Base-by-base conservation (phyloP, 2,329 filamentous ascomycete genomes). In the Sarocladiaceae sp. region DNA sequence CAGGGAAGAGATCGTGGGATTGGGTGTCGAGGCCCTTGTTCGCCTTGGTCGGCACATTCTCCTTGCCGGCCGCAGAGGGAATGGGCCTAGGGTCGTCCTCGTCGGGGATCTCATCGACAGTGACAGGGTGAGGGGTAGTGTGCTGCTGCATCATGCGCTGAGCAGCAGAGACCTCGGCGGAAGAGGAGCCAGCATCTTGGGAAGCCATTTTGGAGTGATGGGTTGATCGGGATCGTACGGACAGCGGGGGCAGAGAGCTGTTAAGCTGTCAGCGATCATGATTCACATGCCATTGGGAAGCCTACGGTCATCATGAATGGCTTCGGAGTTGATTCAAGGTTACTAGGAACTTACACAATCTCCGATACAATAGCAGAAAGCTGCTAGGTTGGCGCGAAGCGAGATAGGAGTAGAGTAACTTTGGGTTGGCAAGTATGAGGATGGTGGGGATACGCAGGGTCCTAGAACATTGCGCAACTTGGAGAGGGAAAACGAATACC, bases 1-100 rank as follows among this genome's bases (percentile, higher is more conserved):
- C 83, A n/a, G 93, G 93, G 74, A 98, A 98, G 48, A 87, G 72
- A 65, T 97, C 90, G 59, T 94, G 86, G 15, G 88, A 95, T 58
- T 87, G 78, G 16, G 88, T 90, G 64, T 97, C 88, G 49, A 96
- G 69, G 43, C 56, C 45, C 33, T 67, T 64, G 24, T 65, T 13
- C 10, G 26, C 10, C 34, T 43, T 47, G n/a, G 15, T 16, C 26
- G 37, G 11, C 9, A n/a, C 20, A 24, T 24, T 39, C 16, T 39
- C 23, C 41, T 43, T 47, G 26, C 41, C 15, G 16, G 40, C 9
- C 9, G 40, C 40, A 43, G 40, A 21, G 39, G 76, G 43, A 69
- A 55, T 76, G 68, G 66, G 76, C 15, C 15, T 20, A 69, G 64
- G 64, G 51, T 87, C 78, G 33, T 94, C 87, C 63, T 94, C 88